phyloP scores from a whole-genome alignment of 306 rosid genomes.

The Acacia confusa region DNA sequence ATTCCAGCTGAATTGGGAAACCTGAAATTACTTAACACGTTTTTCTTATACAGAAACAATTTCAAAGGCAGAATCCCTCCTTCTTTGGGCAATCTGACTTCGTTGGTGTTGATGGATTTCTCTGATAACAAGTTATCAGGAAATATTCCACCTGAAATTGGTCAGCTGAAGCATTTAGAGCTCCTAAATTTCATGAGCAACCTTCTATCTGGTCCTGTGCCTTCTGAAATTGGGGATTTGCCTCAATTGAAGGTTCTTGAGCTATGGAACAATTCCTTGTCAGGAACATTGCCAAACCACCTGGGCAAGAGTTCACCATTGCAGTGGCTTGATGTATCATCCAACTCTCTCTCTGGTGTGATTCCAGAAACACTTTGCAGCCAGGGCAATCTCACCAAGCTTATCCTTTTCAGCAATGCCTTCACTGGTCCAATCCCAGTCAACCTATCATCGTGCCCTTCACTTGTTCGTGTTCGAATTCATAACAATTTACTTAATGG shows the following conservation, averaged over 20 bases:
- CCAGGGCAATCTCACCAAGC: constrained; percentile 85
- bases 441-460: constrained; percentile 58
- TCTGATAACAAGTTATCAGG: constrained; percentile 80
- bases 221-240: constrained; percentile 65
- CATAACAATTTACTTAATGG: constrained; percentile 88
- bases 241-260: constrained; percentile 63
- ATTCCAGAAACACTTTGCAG: constrained; percentile 79
- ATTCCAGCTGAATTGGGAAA: constrained; percentile 72
- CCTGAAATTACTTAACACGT: constrained; percentile 60
- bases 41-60: constrained; percentile 72
- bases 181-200: constrained; percentile 87
- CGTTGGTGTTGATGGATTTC: constrained; percentile 68
- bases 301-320: constrained; percentile 80
- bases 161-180: constrained; percentile 67
- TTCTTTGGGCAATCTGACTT: constrained; percentile 51
- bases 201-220: constrained; percentile 67
- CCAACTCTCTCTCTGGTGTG: constrained; percentile 77
- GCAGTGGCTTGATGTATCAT: constrained; percentile 88
- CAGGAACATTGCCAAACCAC: constrained; percentile 71
- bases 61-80: constrained; percentile 71
- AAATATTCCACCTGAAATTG: constrained; percentile 65
- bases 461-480: constrained; percentile 84
- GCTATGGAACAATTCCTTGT: constrained; percentile 88
- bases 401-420: constrained; percentile 87
- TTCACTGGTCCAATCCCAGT: constrained; percentile 76